Evolutionary conservation across 2,329 filamentous ascomycete genomes (phyloP).

Genomic region (Paecilomyces sp.): DNA sequence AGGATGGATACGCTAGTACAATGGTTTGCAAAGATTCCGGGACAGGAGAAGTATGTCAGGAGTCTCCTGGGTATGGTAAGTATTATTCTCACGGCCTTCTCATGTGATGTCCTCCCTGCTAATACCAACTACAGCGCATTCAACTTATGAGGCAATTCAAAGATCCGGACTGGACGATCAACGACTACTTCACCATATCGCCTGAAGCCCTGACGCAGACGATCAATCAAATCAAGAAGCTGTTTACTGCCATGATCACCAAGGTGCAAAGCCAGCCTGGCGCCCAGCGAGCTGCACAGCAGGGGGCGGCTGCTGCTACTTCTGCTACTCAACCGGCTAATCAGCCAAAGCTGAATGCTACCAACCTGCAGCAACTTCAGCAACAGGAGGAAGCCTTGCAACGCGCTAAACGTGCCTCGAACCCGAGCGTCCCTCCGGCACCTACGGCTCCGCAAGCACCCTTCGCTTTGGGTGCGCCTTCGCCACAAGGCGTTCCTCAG

Average conservation of each 20-base stretch:
- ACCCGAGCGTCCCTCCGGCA: constrained; percentile 37
- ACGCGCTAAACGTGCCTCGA: constrained; percentile 29
- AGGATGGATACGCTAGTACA: constrained; percentile 37
- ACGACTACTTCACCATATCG: constrained; percentile 39
- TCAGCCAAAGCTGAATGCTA: constrained; percentile 32
- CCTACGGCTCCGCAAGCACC: constrained; percentile 47
- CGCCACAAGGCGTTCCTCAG: constrained; percentile 51
- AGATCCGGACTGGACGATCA: constrained; percentile 32
- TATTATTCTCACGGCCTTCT: not conserved
- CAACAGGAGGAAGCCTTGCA: constrained; percentile 39
- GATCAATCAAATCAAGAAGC: constrained; percentile 31
- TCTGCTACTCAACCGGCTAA: constrained; percentile 11
- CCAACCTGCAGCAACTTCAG: constrained; percentile 41
- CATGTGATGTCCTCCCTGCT: constrained; percentile 7
- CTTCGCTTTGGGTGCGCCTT: constrained; percentile 43
- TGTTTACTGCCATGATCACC: constrained; percentile 33
- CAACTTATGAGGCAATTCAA: constrained; percentile 42
- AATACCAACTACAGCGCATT: constrained; percentile 25
- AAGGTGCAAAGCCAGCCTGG: constrained; percentile 19
- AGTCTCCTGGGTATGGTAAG: constrained; percentile 32
- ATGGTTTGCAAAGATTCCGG: constrained; percentile 30
- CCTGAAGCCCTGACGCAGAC: constrained; percentile 30
- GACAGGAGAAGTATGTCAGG: constrained; percentile 32
- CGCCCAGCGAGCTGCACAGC: constrained; percentile 14
- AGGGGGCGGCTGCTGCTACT: not conserved